These are phyloP conservation scores for Aureobasidium namibiae DNA, from an alignment of 2,329 filamentous ascomycete genomes.

Conservation along the genomic window DNA sequence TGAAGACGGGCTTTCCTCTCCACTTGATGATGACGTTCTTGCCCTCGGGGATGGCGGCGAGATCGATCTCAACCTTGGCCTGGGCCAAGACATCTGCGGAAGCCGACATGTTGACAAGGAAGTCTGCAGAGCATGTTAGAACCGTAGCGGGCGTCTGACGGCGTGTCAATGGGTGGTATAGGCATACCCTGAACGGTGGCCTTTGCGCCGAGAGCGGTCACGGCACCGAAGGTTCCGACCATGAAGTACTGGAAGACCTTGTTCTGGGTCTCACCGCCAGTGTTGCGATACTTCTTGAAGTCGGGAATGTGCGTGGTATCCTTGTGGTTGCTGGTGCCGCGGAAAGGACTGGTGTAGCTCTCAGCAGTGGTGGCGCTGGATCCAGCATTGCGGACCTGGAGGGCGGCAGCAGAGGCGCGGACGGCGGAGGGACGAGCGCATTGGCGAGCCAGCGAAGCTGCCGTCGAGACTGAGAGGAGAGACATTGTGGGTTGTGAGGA, in stretches of 20 bases:
- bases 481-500: constrained; percentile 32
- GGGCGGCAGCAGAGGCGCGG: constrained; percentile 34
- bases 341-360: constrained; percentile 49
- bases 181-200: constrained; percentile 90
- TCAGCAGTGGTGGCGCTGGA: constrained; percentile 30
- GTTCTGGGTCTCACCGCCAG: constrained; percentile 60
- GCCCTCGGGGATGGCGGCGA: constrained; percentile 88
- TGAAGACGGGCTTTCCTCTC: constrained; percentile 99
- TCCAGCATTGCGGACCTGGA: constrained; percentile 32
- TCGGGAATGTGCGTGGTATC: constrained; percentile 69
- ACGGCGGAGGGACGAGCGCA: constrained; percentile 39
- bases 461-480: constrained; percentile 36
- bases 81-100: constrained; percentile 97
- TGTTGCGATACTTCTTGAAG: constrained; percentile 80
- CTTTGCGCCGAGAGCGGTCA: constrained; percentile 91
- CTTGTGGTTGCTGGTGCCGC: constrained; percentile 26
- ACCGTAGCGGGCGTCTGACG: neutral
- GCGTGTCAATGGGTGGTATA: neutral
- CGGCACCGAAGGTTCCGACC: constrained; percentile 89
- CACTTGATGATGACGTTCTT: constrained; percentile 99
- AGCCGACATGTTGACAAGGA: constrained; percentile 99
- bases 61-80: constrained; percentile 98
- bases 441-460: constrained; percentile 39
- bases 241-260: constrained; percentile 96
- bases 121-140: constrained; percentile 54